These are phyloP conservation scores for Aspergillus transmontanensis DNA, from an alignment of 2,329 filamentous ascomycete species.

Conservation along the genomic window DNA sequence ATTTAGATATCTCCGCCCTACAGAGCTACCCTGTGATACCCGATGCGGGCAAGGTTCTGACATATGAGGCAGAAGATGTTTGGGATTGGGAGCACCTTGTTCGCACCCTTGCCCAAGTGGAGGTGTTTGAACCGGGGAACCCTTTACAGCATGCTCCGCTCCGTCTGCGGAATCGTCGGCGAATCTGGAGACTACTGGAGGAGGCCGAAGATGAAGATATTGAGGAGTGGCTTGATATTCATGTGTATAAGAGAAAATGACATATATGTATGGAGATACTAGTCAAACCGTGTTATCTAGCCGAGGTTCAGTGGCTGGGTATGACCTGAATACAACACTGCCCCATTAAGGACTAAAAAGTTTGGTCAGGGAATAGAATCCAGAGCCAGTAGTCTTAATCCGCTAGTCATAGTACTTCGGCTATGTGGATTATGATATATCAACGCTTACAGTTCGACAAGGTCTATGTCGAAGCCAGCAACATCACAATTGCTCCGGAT, in stretches of 20 bases:
- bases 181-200: conserved; percentile 6
- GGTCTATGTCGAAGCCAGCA: background rate
- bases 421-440: background rate
- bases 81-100: conserved; percentile 6
- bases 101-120: background rate
- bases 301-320: background rate
- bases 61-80: background rate
- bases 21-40: background rate
- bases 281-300: background rate
- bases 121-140: background rate
- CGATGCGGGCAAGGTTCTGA: background rate
- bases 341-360: background rate
- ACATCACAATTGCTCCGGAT: background rate
- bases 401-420: background rate
- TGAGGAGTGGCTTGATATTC: background rate
- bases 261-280: background rate
- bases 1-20: background rate
- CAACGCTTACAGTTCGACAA: background rate
- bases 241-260: background rate
- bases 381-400: background rate
- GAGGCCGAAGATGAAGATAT: conserved; percentile 4
- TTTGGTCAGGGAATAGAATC: background rate
- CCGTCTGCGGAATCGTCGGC: conserved; percentile 5
- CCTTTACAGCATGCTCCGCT: conserved; percentile 4
- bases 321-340: background rate